Conservation (phyloP, 1,284 basidiomycete genomes). For the Tylopilus sp. region DNA sequence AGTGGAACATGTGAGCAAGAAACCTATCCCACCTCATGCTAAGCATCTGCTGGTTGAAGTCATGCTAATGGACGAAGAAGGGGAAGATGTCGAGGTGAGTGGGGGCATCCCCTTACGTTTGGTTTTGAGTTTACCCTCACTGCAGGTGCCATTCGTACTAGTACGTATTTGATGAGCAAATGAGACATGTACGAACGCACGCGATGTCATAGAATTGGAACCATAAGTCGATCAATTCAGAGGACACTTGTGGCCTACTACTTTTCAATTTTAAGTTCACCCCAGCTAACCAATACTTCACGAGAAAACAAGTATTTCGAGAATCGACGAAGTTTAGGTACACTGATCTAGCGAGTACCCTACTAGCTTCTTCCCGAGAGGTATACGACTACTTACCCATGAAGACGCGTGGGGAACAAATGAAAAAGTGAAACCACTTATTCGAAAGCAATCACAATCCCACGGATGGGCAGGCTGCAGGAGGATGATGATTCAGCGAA, state of each 20-base stretch:
- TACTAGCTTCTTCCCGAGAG: slow-evolving; percentile 14
- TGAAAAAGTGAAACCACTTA: slow-evolving; percentile 28
- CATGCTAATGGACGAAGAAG: slow-evolving; percentile 89
- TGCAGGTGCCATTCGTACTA: slow-evolving; percentile 71
- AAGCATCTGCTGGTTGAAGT: slow-evolving; percentile 91
- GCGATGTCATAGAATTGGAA: slow-evolving; percentile 7
- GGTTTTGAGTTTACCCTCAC: background rate
- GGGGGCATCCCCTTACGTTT: background rate
- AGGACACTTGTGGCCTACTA: background rate
- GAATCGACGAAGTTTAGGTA: slow-evolving; percentile 17
- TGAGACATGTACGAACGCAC: slow-evolving; percentile 1
- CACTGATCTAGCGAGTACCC: slow-evolving; percentile 22
- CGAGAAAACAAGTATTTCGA: slow-evolving; percentile 4
- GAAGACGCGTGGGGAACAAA: slow-evolving; percentile 21
- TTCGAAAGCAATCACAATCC: slow-evolving; percentile 20
- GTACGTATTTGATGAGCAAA: slow-evolving; percentile 44
- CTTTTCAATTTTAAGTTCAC: too few relatives aligned
- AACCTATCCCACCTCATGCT: slow-evolving; percentile 76
- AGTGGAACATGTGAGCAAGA: slow-evolving; percentile 93
- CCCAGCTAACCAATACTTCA: background rate
- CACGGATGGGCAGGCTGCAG: slow-evolving; percentile 3
- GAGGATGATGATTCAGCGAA: slow-evolving; percentile 15
- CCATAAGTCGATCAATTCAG: background rate
- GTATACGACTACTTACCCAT: slow-evolving; percentile 49
- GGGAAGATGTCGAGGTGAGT: slow-evolving; percentile 81